phyloP scores from a whole-genome alignment of 176 grass and related monocot genomes.

The Carex parvula region DNA sequence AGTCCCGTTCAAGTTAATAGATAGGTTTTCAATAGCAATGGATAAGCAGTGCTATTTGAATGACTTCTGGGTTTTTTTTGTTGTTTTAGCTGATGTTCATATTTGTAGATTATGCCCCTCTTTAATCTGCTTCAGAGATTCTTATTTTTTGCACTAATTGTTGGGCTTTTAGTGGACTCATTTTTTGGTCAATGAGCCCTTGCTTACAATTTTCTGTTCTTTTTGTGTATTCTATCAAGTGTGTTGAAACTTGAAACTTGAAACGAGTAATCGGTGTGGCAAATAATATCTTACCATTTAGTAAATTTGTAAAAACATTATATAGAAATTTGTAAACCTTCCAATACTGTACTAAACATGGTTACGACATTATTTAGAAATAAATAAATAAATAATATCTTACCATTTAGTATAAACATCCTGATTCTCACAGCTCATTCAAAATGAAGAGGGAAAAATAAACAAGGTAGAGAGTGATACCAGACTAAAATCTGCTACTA shows the following conservation, averaged over 20 bases:
- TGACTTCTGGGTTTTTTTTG: background rate
- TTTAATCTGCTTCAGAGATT: background rate
- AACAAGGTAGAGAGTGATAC: too few species aligned
- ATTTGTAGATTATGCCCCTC: background rate
- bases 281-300: too few species aligned
- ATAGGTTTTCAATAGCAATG: background rate
- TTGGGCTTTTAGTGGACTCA: background rate
- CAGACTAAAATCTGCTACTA: too few species aligned
- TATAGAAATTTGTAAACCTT: too few species aligned
- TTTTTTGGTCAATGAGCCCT: too few species aligned
- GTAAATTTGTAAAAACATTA: too few species aligned
- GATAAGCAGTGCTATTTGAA: background rate
- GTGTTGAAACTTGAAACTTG: background rate
- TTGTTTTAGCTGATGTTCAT: background rate
- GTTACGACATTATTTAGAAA: too few species aligned
- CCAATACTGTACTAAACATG: too few species aligned
- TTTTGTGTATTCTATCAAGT: background rate
- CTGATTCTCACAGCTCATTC: too few species aligned
- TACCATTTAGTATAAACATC: too few species aligned
- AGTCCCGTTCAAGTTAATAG: constrained; percentile 31
- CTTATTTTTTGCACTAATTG: background rate
- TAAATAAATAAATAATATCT: too few species aligned
- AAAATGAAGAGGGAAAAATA: too few species aligned
- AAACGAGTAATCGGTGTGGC: background rate
- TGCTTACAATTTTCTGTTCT: background rate